phyloP scores from a whole-genome alignment of 2,329 filamentous ascomycete genomes.

The Aspergillus phoenicis region DNA sequence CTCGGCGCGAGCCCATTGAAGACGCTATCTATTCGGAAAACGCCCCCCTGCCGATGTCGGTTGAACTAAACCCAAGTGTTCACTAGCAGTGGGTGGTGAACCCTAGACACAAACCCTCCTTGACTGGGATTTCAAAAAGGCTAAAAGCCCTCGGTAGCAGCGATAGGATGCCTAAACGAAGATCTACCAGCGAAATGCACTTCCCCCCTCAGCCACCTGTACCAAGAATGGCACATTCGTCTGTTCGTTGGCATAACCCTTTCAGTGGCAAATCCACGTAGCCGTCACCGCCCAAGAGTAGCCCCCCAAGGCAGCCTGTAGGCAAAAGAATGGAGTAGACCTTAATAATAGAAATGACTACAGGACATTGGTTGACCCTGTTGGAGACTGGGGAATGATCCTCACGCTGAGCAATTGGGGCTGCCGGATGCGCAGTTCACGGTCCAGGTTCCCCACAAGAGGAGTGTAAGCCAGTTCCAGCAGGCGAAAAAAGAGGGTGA shows the following conservation, averaged over 20 bases:
- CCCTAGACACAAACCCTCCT: slow-evolving; percentile 6
- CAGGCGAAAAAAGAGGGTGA: slow-evolving; percentile 11
- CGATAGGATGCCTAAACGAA: slow-evolving; percentile 11
- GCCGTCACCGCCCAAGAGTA: background rate
- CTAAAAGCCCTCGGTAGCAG: background rate
- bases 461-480: background rate
- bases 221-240: background rate
- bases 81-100: background rate
- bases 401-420: slow-evolving; percentile 20
- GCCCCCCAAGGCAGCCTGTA: background rate
- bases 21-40: slow-evolving; percentile 1
- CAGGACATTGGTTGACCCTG: slow-evolving; percentile 13
- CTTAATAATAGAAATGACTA: slow-evolving; percentile 20
- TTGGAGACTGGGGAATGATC: slow-evolving; percentile 19
- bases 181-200: background rate
- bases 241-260: background rate
- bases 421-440: slow-evolving; percentile 20
- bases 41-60: slow-evolving; percentile 20
- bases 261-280: slow-evolving; percentile 6
- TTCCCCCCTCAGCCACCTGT: background rate
- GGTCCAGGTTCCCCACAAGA: slow-evolving; percentile 25
- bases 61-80: background rate
- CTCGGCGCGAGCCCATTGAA: background rate
- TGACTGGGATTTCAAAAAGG: background rate
- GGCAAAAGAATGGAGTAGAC: background rate